Evolutionary conservation across 306 rosid genomes (phyloP).

Genomic region (Begonia peltatifolia): DNA sequence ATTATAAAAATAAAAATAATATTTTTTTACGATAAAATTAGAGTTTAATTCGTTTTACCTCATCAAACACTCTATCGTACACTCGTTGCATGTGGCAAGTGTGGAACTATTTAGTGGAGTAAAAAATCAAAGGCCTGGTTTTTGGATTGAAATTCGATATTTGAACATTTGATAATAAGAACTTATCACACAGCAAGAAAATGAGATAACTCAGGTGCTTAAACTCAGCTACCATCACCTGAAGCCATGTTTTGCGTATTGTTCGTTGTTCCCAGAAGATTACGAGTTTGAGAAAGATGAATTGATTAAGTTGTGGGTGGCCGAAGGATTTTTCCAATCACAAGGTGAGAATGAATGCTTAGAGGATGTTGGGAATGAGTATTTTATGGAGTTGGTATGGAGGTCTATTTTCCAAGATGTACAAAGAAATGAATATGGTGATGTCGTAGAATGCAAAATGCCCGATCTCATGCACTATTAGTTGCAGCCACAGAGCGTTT

Average conservation of each 20-base stretch:
- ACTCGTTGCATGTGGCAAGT: too few relatives aligned
- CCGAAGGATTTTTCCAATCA: constrained; percentile 26
- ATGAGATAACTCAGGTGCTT: constrained; percentile 12
- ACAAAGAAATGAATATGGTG: background rate
- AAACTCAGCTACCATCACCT: constrained; percentile 10
- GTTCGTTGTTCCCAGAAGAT: constrained; percentile 25
- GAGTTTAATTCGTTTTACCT: too few relatives aligned
- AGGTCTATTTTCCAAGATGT: constrained; percentile 21
- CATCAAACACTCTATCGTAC: too few relatives aligned
- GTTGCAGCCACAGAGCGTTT: too few relatives aligned
- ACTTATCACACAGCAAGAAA: constrained; percentile 7
- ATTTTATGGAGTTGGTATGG: constrained; percentile 15
- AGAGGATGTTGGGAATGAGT: constrained; percentile 27
- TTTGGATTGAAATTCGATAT: too few relatives aligned
- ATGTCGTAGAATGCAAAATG: constrained; percentile 6
- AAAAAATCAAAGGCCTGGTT: too few relatives aligned
- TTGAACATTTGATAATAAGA: too few relatives aligned
- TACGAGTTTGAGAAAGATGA: constrained; percentile 4
- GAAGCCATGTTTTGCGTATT: constrained; percentile 25
- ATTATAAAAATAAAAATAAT: too few relatives aligned
- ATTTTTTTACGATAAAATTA: too few relatives aligned
- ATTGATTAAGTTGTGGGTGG: constrained; percentile 21
- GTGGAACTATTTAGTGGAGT: too few relatives aligned
- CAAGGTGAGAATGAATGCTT: constrained; percentile 1
- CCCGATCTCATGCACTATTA: constrained; percentile 16